Conservation (phyloP, 148 eudicot species). For the Silene latifolia region DNA sequence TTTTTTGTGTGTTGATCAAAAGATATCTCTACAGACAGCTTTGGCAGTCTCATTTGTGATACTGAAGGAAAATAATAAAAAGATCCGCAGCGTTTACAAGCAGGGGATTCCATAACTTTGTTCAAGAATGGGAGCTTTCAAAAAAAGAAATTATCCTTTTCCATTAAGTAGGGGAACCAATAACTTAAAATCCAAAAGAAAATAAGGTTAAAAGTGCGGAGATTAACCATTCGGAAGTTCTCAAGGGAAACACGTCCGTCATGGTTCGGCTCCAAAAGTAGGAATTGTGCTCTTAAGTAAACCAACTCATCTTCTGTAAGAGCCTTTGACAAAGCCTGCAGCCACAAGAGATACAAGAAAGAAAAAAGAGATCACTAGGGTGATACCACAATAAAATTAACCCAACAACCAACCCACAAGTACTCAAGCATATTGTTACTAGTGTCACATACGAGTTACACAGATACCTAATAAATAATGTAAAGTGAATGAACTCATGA, state of each 20-base stretch:
- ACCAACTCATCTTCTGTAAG: constrained; percentile 61
- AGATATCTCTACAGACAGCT: no score
- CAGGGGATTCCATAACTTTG: no score
- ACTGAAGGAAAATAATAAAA: no score
- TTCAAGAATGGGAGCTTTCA: neutral
- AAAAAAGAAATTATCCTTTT: neutral
- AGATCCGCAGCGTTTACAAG: no score
- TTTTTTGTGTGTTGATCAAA: no score
- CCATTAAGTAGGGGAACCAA: neutral
- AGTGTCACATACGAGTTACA: neutral
- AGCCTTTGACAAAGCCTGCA: constrained; percentile 68
- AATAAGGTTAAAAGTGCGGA: constrained; percentile 2
- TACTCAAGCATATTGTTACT: neutral
- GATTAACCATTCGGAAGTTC: constrained; percentile 31
- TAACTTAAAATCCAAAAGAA: neutral
- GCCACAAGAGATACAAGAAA: constrained; percentile 8
- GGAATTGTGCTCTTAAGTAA: constrained; percentile 53
- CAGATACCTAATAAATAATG: neutral
- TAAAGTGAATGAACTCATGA: neutral
- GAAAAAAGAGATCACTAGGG: neutral
- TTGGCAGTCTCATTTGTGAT: no score
- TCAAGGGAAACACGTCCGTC: constrained; percentile 33
- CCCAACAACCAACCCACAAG: neutral
- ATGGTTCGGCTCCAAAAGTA: constrained; percentile 28
- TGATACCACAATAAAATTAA: neutral